Conservation (phyloP, 495 filamentous ascomycete genomes). For the Tuber microsphaerosporum region DNA sequence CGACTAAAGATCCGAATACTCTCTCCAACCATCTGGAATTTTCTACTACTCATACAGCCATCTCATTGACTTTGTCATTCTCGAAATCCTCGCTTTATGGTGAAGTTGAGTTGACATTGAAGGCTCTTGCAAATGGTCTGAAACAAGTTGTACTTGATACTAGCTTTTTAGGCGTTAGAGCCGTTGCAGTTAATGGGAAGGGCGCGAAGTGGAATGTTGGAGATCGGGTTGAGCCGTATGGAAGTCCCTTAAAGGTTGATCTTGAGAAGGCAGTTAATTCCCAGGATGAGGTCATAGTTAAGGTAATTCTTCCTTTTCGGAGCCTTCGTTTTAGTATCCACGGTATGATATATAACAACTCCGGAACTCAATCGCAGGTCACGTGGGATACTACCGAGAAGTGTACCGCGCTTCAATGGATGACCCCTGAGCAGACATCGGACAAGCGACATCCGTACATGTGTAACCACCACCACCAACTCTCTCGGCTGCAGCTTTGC, state of each 20-base stretch:
- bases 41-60: constrained; percentile 69
- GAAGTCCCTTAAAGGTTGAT: constrained; percentile 67
- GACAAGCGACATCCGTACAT: constrained; percentile 93
- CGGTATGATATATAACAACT: background rate
- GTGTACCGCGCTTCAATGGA: constrained; percentile 89
- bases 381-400: constrained; percentile 64
- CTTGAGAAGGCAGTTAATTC: constrained; percentile 57
- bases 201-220: constrained; percentile 61
- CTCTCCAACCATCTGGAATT: constrained; percentile 84
- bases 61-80: constrained; percentile 75
- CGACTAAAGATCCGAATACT: constrained; percentile 68
- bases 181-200: constrained; percentile 58
- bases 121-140: constrained; percentile 59
- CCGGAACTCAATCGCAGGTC: constrained; percentile 44
- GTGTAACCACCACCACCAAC: constrained; percentile 48
- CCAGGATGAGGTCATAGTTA: constrained; percentile 53
- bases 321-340: constrained; percentile 1
- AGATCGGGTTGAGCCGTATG: constrained; percentile 64
- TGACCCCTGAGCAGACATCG: constrained; percentile 80
- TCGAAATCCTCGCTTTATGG: constrained; percentile 64
- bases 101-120: constrained; percentile 64
- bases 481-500: background rate
- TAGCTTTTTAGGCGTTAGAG: constrained; percentile 63
- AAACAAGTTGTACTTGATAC: constrained; percentile 80
- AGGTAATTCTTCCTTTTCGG: constrained; percentile 9